Evolutionary conservation across 352 stramenopile species (phyloP).

Genomic region (Aphanomyces invadans): DNA sequence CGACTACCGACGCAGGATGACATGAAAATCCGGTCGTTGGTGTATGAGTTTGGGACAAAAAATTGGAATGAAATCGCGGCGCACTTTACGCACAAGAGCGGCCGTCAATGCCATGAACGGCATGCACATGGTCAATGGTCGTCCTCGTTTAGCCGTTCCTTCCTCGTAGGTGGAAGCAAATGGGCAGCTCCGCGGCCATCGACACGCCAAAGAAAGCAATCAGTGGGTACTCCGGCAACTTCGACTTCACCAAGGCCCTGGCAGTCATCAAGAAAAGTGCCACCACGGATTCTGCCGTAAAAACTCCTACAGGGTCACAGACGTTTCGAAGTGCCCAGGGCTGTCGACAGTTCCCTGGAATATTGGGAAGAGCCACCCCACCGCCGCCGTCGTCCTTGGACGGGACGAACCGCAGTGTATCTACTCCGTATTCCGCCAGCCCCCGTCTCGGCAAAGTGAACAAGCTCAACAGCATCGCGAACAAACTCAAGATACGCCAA

Average conservation of each 20-base stretch:
- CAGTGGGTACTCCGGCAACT: background rate
- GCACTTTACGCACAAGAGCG: slow-evolving; percentile 24
- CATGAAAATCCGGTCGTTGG: slow-evolving; percentile 7
- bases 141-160: background rate
- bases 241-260: slow-evolving; percentile 7
- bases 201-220: background rate
- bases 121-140: background rate
- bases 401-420: too few relatives aligned
- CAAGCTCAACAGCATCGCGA: slow-evolving; percentile 20
- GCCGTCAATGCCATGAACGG: slow-evolving; percentile 23
- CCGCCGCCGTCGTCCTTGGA: background rate
- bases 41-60: slow-evolving; percentile 18
- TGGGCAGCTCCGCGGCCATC: background rate
- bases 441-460: slow-evolving; percentile 18
- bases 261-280: slow-evolving; percentile 3
- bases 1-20: slow-evolving; percentile 7
- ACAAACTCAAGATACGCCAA: slow-evolving; percentile 22
- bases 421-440: background rate
- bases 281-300: background rate
- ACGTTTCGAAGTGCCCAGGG: background rate
- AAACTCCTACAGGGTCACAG: background rate
- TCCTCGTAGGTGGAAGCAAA: slow-evolving; percentile 19
- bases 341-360: background rate
- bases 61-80: slow-evolving; percentile 25
- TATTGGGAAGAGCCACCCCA: background rate